Base-by-base conservation (phyloP, 2,329 filamentous ascomycete species). In the Colletotrichum echinochloae region DNA sequence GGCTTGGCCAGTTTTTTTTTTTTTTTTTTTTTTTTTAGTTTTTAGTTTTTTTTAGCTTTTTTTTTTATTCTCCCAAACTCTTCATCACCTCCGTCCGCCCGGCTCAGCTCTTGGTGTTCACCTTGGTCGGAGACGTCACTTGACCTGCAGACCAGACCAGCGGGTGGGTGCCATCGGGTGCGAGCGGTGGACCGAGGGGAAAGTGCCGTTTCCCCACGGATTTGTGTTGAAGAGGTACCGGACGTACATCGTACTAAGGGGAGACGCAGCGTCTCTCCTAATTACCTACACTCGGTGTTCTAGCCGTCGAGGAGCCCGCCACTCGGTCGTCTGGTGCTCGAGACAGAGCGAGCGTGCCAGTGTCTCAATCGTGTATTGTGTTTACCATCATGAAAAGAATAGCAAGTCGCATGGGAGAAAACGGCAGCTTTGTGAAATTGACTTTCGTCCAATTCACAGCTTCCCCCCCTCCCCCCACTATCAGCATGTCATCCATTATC, bases 391-490 rank as follows among this genome's bases (percentile, higher is more conserved):
- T 3, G 28, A 14, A 12, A 12, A 28, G 14, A 28, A 62, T 41
- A 28, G 52, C 16, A 65, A 52, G 35, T 44, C 63, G 52, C 54
- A 65, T 65, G 63, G 35, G 33, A 39, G 14, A 12, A 5, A 5
- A 5, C 3, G 28, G 4, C 11, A 9, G 49, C 28, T 35, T 14
- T 33, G 18, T 23, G 35, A 52, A 65, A 65, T 69, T 69, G 66
- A 69, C 39, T 60, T 67, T 69, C 66, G 30, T 69, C 66, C 56
- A 54, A 65, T 59, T 11, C 30, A 28, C 18, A 14, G 23, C 20
- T 16, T n/a, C n/a, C n/a, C n/a, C n/a, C n/a, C n/a, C n/a, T n/a
- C n/a, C 26, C 28, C 37, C 18, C 41, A 20, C 39, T 41, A 18
- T 35, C 37, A 26, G 52, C 30, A 20, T n/a, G 7, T 20, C 51